phyloP scores from a whole-genome alignment of 2,329 filamentous ascomycete species.

The Colletotrichum sojae region DNA sequence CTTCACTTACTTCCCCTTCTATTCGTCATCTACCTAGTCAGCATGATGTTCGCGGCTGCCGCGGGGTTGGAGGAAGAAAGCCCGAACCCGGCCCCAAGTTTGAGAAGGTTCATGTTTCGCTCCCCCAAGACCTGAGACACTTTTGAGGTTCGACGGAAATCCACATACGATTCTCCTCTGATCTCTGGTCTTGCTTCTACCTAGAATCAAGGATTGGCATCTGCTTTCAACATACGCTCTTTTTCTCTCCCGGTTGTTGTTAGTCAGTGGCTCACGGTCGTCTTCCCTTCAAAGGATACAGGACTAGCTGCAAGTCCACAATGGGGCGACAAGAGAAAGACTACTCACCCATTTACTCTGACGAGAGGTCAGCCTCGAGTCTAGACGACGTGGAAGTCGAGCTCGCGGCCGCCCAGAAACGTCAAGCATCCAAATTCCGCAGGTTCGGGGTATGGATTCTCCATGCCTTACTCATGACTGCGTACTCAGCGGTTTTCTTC shows the following conservation, averaged over 20 bases:
- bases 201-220: background rate
- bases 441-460: slow-evolving; percentile 23
- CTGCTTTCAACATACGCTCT: background rate
- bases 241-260: too few species aligned
- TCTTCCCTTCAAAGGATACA: too few species aligned
- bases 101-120: background rate
- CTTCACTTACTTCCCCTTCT: too few species aligned
- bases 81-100: background rate
- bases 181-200: background rate
- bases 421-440: background rate
- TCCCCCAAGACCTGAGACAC: background rate
- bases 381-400: slow-evolving; percentile 24
- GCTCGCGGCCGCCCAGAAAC: background rate
- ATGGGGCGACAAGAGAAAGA: slow-evolving; percentile 17
- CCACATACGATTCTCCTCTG: background rate
- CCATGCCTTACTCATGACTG: slow-evolving; percentile 15
- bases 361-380: slow-evolving; percentile 22
- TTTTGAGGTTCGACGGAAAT: background rate
- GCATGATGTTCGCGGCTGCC: background rate
- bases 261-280: too few species aligned
- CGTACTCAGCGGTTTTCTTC: slow-evolving; percentile 25
- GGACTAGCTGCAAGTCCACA: background rate
- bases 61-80: background rate
- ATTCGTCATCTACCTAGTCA: too few species aligned
- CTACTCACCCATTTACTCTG: slow-evolving; percentile 20